A percentile compares a stretch with the other conserved stretches of the same genome.
Evolutionary conservation across 139 green algal species (phyloP).

Genomic region (Coelastrella sp.): DNA sequence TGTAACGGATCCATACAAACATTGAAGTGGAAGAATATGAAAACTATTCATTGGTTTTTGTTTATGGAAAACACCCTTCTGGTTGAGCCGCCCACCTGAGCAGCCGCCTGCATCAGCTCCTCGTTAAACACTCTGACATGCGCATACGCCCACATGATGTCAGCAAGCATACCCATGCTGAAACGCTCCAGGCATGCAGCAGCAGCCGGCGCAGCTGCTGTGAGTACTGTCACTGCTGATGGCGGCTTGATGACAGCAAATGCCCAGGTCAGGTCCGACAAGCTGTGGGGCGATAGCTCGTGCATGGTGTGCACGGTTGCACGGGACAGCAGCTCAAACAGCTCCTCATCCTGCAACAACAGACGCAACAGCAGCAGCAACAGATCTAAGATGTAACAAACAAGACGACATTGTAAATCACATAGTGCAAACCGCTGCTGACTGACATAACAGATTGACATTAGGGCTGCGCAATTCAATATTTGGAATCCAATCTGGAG

Average conservation of each 20-base stretch:
- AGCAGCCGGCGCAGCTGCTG: constrained; percentile 16
- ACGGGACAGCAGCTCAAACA: constrained; percentile 23
- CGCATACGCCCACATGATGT: constrained; percentile 22
- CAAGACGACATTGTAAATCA: not conserved
- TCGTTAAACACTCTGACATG: not conserved
- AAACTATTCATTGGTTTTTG: too few species aligned
- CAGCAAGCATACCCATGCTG: constrained; percentile 29
- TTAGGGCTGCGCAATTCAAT: too few species aligned
- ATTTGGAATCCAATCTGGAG: too few species aligned
- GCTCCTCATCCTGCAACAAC: constrained; percentile 7
- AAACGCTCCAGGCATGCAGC: not conserved
- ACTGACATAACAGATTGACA: too few species aligned
- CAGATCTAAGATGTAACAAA: not conserved
- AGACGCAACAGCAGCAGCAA: not conserved
- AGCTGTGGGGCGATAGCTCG: constrained; percentile 18
- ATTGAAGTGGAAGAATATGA: too few species aligned
- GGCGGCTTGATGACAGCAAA: not conserved
- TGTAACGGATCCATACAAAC: too few species aligned
- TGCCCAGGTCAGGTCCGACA: constrained; percentile 28
- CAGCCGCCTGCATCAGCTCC: constrained; percentile 12
- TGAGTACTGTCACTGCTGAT: not conserved
- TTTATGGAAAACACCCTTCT: too few species aligned
- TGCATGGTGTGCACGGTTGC: not conserved
- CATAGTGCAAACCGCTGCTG: not conserved
- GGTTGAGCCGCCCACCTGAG: not conserved